Evolutionary conservation across 306 rosid genomes (phyloP).

Genomic region (Prunus mongolica): DNA sequence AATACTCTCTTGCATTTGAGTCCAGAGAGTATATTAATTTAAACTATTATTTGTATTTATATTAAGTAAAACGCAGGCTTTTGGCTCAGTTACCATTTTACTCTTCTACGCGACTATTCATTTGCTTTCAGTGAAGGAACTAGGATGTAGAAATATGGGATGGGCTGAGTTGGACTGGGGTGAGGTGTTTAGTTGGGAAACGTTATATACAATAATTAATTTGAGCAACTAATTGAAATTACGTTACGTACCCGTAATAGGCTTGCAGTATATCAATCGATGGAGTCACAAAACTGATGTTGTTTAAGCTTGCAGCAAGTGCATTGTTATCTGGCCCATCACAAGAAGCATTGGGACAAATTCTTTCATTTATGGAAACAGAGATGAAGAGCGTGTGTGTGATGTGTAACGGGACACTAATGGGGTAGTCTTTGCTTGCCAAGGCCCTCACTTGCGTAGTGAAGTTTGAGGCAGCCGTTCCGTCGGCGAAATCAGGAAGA

Average conservation of each 20-base stretch:
- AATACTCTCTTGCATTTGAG: no score
- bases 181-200: no score
- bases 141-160: no score
- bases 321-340: constrained; percentile 20
- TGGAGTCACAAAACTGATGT: constrained; percentile 32
- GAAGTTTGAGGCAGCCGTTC: constrained; percentile 11
- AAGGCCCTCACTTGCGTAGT: constrained; percentile 15
- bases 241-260: constrained; percentile 25
- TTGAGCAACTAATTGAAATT: not conserved
- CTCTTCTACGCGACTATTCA: no score
- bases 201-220: no score
- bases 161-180: no score
- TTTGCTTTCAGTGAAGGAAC: no score
- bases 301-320: constrained; percentile 30
- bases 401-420: constrained; percentile 22
- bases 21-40: no score
- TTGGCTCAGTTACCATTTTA: no score
- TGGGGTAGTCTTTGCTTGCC: constrained; percentile 28
- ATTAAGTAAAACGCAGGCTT: no score
- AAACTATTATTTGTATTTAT: no score
- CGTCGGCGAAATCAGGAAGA: constrained; percentile 20
- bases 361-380: constrained; percentile 20
- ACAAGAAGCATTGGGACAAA: constrained; percentile 25
- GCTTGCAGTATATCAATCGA: constrained; percentile 26
- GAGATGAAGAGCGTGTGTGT: constrained; percentile 18